A percentile compares a stretch with the other conserved stretches of the same genome.
These are phyloP conservation scores for Trichophyton benhamiae DNA, from an alignment of 2,329 filamentous ascomycete genomes.

Conservation along the genomic window DNA sequence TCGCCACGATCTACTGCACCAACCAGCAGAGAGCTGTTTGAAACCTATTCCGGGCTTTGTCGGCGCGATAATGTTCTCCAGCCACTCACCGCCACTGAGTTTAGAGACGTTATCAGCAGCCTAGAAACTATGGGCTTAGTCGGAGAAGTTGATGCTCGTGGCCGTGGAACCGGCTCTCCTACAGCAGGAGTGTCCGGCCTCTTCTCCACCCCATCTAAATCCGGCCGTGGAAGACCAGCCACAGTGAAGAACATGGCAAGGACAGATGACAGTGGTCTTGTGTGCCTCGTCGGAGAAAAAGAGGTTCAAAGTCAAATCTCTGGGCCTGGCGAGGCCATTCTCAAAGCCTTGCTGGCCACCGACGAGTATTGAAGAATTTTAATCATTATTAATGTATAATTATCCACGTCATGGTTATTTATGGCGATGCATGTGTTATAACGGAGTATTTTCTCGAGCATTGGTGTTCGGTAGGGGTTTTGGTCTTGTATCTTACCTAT, in stretches of 20 bases:
- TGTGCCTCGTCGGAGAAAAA: conserved; percentile 66
- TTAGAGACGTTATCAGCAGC: conserved; percentile 80
- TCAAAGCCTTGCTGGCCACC: conserved; percentile 27
- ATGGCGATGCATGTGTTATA: neutral
- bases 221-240: conserved; percentile 44
- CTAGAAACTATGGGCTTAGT: conserved; percentile 79
- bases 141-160: conserved; percentile 55
- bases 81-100: conserved; percentile 80
- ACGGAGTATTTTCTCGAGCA: conserved; percentile 4
- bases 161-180: conserved; percentile 50
- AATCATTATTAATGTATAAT: neutral
- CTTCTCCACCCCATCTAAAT: conserved; percentile 59
- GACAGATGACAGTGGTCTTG: conserved; percentile 64
- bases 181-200: conserved; percentile 29
- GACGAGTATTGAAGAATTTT: conserved; percentile 6
- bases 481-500: neutral
- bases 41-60: conserved; percentile 71
- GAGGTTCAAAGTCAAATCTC: conserved; percentile 61
- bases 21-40: conserved; percentile 71
- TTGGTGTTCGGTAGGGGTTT: conserved; percentile 5
- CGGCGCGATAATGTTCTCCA: conserved; percentile 79
- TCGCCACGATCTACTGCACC: conserved; percentile 49
- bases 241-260: conserved; percentile 40
- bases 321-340: conserved; percentile 39
- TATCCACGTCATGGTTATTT: conserved; percentile 1